phyloP scores from a whole-genome alignment of 768 basidiomycete genomes.

The Agrocybe praecox region DNA sequence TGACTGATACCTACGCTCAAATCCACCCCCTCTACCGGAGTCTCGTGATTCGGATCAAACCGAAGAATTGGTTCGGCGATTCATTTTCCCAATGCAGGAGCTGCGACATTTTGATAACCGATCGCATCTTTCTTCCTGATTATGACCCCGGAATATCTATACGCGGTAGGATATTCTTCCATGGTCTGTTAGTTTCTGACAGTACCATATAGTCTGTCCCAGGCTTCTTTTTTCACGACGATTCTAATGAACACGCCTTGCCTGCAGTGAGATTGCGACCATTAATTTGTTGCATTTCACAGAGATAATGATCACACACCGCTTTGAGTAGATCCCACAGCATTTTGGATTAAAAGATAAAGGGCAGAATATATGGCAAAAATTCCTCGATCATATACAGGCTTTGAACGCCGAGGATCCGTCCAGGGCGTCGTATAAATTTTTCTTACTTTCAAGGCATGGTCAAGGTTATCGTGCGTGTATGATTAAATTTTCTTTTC shows the following conservation, averaged over 20 bases:
- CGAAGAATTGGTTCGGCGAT: too few relatives aligned
- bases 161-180: too few relatives aligned
- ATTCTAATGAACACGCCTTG: neutral
- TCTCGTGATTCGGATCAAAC: too few relatives aligned
- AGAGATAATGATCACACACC: too few relatives aligned
- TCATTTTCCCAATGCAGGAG: too few relatives aligned
- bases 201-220: slow-evolving; percentile 20
- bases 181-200: too few relatives aligned
- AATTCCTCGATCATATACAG: slow-evolving; percentile 33
- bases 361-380: slow-evolving; percentile 16
- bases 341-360: slow-evolving; percentile 23
- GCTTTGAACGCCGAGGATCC: slow-evolving; percentile 46
- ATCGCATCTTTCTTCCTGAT: too few relatives aligned
- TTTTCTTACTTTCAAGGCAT: slow-evolving; percentile 69
- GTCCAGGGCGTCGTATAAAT: slow-evolving; percentile 55
- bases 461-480: slow-evolving; percentile 73
- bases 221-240: slow-evolving; percentile 24
- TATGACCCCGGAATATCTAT: too few relatives aligned
- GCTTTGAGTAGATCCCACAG: slow-evolving; percentile 14
- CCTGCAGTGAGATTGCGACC: slow-evolving; percentile 8
- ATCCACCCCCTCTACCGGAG: too few relatives aligned
- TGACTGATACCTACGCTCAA: too few relatives aligned
- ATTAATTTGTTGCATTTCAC: neutral
- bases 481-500: slow-evolving; percentile 6
- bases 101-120: too few relatives aligned